Evolutionary conservation across 768 basidiomycete species (phyloP).

Genomic region (Cystofilobasidium ferigula): DNA sequence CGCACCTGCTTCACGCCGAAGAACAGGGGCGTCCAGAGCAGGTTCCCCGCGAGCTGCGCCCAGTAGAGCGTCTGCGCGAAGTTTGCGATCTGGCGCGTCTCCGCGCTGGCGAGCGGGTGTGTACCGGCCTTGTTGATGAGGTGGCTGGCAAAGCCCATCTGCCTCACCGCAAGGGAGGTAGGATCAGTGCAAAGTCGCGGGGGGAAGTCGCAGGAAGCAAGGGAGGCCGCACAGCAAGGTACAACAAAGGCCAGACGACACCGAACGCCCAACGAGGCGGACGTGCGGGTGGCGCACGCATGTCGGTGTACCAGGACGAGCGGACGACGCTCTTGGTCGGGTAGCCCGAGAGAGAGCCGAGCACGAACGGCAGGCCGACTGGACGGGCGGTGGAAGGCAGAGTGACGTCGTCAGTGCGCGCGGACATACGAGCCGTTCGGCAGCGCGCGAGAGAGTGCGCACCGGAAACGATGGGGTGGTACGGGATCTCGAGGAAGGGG

Average conservation of each 20-base stretch:
- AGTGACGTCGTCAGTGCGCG: background rate
- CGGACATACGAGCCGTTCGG: too few relatives aligned
- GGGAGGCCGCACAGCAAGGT: constrained; percentile 5
- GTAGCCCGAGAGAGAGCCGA: constrained; percentile 14
- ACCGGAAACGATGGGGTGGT: constrained; percentile 3
- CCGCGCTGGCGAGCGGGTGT: background rate
- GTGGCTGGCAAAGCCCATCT: constrained; percentile 60
- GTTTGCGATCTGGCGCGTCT: constrained; percentile 41
- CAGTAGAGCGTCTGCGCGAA: constrained; percentile 52
- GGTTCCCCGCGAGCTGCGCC: constrained; percentile 51
- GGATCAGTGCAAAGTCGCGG: background rate
- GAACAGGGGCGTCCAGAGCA: constrained; percentile 56
- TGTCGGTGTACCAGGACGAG: constrained; percentile 18
- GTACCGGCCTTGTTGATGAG: constrained; percentile 44
- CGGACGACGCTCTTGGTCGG: constrained; percentile 6
- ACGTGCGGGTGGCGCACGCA: background rate
- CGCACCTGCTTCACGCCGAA: constrained; percentile 46
- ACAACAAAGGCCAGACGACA: constrained; percentile 22
- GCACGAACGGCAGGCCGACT: constrained; percentile 22
- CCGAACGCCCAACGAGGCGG: constrained; percentile 20
- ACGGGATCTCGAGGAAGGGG: constrained; percentile 4
- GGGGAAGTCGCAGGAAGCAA: background rate
- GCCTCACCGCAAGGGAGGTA: background rate
- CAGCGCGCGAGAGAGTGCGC: too few relatives aligned
- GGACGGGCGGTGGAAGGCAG: background rate